Percentiles rank a stretch among this genome's conserved stretches.
These are phyloP conservation scores for Craterostigma plantagineum DNA, from an alignment of 257 asterid genomes.

Conservation along the genomic window DNA sequence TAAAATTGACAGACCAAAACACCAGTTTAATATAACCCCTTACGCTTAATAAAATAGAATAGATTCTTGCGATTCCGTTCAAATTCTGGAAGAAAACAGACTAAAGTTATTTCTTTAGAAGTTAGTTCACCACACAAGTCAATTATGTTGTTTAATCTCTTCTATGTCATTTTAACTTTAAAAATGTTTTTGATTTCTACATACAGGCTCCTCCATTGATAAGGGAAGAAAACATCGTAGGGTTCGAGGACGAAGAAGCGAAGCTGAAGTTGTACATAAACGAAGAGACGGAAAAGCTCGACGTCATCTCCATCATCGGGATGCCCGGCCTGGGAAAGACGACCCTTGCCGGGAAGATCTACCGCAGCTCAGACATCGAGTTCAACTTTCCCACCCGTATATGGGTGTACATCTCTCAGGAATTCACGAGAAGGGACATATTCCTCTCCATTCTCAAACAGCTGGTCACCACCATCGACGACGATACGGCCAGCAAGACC, in stretches of 20 bases:
- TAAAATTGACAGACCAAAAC: too few species aligned
- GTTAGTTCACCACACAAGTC: too few species aligned
- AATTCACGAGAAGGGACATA: slow-evolving; percentile 8
- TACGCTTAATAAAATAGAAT: too few species aligned
- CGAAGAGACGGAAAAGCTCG: neutral
- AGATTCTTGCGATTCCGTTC: too few species aligned
- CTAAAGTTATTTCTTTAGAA: too few species aligned
- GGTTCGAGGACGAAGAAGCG: slow-evolving; percentile 6
- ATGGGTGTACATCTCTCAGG: slow-evolving; percentile 15
- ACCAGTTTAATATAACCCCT: too few species aligned
- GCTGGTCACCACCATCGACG: neutral
- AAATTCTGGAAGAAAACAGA: too few species aligned
- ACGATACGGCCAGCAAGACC: neutral
- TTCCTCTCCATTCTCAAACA: slow-evolving; percentile 7
- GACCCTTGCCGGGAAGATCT: slow-evolving; percentile 18
- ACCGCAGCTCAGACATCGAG: neutral
- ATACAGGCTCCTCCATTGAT: too few species aligned
- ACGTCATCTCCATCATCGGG: slow-evolving; percentile 16
- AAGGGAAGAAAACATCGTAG: slow-evolving; percentile 11
- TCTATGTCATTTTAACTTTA: too few species aligned
- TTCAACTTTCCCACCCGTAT: slow-evolving; percentile 10
- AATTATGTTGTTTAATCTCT: too few species aligned
- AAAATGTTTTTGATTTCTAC: too few species aligned
- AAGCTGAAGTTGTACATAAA: neutral
- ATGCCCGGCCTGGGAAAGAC: slow-evolving; percentile 24